Conservation (phyloP, 1,284 basidiomycete species). For the Cryptococcus deneoformans region DNA sequence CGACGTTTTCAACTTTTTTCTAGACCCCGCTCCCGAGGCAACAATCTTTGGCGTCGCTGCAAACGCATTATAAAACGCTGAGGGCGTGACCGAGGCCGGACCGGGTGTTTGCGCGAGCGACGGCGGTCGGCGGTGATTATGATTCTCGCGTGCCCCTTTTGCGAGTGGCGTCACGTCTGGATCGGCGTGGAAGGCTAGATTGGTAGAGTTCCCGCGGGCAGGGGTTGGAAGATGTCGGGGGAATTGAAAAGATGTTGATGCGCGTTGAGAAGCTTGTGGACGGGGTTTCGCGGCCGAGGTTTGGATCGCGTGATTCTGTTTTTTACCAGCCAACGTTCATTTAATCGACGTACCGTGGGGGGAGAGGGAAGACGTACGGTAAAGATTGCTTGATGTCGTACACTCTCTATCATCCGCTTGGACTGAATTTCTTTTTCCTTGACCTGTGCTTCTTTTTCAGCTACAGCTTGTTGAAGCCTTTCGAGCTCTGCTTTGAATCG, state of each 20-base stretch:
- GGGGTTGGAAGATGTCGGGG: too few relatives aligned
- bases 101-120: too few relatives aligned
- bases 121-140: too few relatives aligned
- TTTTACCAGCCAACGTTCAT: not conserved
- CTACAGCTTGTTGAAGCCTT: constrained; percentile 21
- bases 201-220: too few relatives aligned
- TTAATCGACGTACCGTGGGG: not conserved
- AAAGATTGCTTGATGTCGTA: constrained; percentile 43
- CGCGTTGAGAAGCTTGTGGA: constrained; percentile 6
- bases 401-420: constrained; percentile 32
- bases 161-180: too few relatives aligned
- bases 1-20: constrained; percentile 32
- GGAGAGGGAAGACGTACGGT: constrained; percentile 21
- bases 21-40: not conserved
- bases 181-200: too few relatives aligned
- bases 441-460: constrained; percentile 30
- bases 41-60: constrained; percentile 17
- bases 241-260: not conserved
- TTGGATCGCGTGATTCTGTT: constrained; percentile 25
- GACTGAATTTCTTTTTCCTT: constrained; percentile 29
- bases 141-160: too few relatives aligned
- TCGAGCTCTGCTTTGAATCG: constrained; percentile 16
- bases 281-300: constrained; percentile 23
- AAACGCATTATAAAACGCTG: constrained; percentile 34
- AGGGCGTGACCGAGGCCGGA: too few relatives aligned